Base-by-base conservation (phyloP, 2,329 filamentous ascomycete species). In the Immersiporthe knoxdaviesiana region DNA sequence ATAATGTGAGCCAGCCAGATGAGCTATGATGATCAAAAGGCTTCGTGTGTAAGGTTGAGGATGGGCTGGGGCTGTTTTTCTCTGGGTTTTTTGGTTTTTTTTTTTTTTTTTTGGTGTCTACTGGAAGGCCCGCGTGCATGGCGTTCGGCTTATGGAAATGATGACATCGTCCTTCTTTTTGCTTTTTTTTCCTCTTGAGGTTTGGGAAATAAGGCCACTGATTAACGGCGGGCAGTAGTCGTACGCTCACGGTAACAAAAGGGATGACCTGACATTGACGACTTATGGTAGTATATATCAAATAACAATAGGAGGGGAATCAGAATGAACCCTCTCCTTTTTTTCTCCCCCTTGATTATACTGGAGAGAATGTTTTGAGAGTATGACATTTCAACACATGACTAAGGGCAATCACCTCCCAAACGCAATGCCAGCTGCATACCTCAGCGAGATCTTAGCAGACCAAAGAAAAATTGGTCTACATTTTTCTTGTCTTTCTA, bases 1-100 rank as follows among this genome's bases (percentile, higher is more conserved):
- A 87, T 76, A 79, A 82, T 68, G 75, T 82, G 27, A 73, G 74
- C n/a, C 27, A 37, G n/a, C 74, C 72, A 59, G 76, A 79, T 63
- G 83, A 84, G 72, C 71, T 84, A 54, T 83, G 76, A 78, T 59
- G 65, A 71, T 83, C n/a, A 52, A 82, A 76, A 77, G 62, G 66
- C 69, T 62, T 39, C 37, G 63, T 69, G 63, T 69, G 35, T 73
- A 39, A 69, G 35, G 60, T 37, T n/a, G 18, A 47, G 44, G 2
- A n/a, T 47, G 44, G n/a, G 18, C 44, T 47, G 39, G n/a, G n/a
- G 59, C n/a, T 41, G 39, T 35, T 8, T 35, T 35, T 35, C n/a
- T 44, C n/a, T n/a, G n/a, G n/a, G n/a, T 27, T 44, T 37, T 2
- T 11, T 4, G 24, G 35, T 18, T 18, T n/a, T 6, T 11, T 50